Base-by-base conservation (phyloP, 75 land plant genomes). In the Pinus taeda region DNA sequence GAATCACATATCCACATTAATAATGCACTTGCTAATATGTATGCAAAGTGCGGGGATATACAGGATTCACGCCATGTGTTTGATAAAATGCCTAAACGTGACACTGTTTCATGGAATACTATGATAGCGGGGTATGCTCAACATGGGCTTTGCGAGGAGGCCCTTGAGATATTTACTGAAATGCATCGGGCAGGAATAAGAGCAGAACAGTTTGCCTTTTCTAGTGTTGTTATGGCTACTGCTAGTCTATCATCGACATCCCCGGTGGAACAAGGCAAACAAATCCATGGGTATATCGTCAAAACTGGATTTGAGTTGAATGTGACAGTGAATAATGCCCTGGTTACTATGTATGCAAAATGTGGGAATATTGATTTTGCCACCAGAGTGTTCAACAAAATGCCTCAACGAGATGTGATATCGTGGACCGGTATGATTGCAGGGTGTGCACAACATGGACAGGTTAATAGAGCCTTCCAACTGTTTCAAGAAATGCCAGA, bases 11-110 rank as follows among this genome's bases (percentile, higher is more conserved):
- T 88, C 29, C 86, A 85, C 60, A 77, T 85, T 80, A 93, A 84
- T 11, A 93, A 83, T 79, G 90, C 95, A 1, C 84, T 95, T 21
- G 74, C 93, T 37, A 88, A 90, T 60, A 84, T 95, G 93, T 95
- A 95, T 73, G 74, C 85, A 3, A 89, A 90, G 42, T 93, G 91
- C 78, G 85, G 90, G 61, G 36, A 69, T 39, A 82, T 86, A 67
- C 72, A 15, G 4, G 81, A 75, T 76, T 91, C 98, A 49, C 65
- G 63, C 22, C 81, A 75, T 45, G 82, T 84, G 53, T 92, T 94
- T 75, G 83, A 86, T 36, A 82, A 30, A 59, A 90, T 88, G 85
- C 55, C 59, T 12, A 79, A 75, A 70, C 76, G 86, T 45, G 87
- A 90, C 73, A 67, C 71, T 21, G 91, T 94, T 30, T 81, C 92